Evolutionary conservation across 257 asterid species (phyloP), one percentile per base, ranked within the genome.

Genomic region (Lithospermum erythrorhizon): DNA sequence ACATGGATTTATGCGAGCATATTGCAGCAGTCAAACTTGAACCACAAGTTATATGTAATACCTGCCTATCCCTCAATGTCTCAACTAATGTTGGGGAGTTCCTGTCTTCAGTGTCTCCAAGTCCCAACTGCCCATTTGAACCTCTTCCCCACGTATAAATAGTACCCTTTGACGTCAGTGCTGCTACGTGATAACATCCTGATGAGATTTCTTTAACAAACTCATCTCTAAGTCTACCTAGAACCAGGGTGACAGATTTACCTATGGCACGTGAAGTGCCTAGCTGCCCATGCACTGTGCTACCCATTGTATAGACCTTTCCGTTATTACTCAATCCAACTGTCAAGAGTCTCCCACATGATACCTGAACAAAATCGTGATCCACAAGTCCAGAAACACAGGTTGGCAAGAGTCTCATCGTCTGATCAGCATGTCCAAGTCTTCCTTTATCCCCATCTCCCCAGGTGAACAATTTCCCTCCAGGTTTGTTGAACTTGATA

Each of bases 371-470:
- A 58, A 79, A 79, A 67, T 73, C 78, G n/a, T 68, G 74, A 25
- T 74, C 85, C 49, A 71, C 76, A 22, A 79, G 79, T 61, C 62
- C 65, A 16, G 67, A 64, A 15, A 79, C 78, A 64, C 85, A 64
- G 48, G 80, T 73, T 15, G 85, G 85, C 21, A 49, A 58, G 55
- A 76, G 80, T 66, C 61, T 76, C 59, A 55, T 63, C 35, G 59
- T 79, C 56, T 61, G 76, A 64, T 75, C 82, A 53, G 68, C 64
- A 65, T 79, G 85, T 6, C 85, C 85, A 8, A 79, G 76, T 65
- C 58, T 65, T 57, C 85, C 80, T 64, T 73, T 76, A 71, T 79
- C 85, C 27, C 74, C 85, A 6, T 79, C 85, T 37, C 85, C 85
- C 85, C 82, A 79, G 8, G 85, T 76, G 64, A 73, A 79, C 63